phyloP scores from a whole-genome alignment of 192 early-diverging fungal genomes.

The Spizellomyces sp. region DNA sequence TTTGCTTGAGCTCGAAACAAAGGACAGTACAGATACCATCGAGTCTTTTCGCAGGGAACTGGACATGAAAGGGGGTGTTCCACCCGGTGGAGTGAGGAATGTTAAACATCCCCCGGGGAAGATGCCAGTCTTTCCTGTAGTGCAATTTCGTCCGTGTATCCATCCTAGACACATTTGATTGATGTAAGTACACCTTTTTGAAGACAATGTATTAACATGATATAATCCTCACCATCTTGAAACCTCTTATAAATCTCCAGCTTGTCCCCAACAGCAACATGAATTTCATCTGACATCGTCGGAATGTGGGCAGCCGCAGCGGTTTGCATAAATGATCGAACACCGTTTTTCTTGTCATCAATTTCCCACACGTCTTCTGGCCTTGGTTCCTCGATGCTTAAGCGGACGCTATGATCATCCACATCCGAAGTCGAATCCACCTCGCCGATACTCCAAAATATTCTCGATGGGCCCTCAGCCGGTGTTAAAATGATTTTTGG shows the following conservation, averaged over 20 bases:
- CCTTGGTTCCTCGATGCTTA: not conserved
- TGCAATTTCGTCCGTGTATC: not conserved
- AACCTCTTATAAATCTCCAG: slow-evolving; percentile 7
- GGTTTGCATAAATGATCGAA: not conserved
- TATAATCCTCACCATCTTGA: not conserved
- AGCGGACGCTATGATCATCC: not conserved
- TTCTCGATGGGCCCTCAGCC: not conserved
- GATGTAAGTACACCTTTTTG: not conserved
- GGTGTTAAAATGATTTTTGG: slow-evolving; percentile 3
- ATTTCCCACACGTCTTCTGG: not conserved
- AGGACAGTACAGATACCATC: not conserved
- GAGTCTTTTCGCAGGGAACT: not conserved
- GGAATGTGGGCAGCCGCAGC: not conserved
- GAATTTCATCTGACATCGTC: slow-evolving; percentile 4
- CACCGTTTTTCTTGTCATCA: not conserved
- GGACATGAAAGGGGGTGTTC: slow-evolving; percentile 2
- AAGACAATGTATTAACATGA: not conserved
- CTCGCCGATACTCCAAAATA: not conserved
- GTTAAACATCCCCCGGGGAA: slow-evolving; percentile 6
- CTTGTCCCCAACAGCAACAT: not conserved
- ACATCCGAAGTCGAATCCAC: not conserved
- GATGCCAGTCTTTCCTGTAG: not conserved
- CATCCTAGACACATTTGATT: not conserved
- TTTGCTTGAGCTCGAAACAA: not conserved
- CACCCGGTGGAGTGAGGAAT: not conserved